Conservation (phyloP, 2,329 filamentous ascomycete genomes). For the Colletotrichum tabaci region DNA sequence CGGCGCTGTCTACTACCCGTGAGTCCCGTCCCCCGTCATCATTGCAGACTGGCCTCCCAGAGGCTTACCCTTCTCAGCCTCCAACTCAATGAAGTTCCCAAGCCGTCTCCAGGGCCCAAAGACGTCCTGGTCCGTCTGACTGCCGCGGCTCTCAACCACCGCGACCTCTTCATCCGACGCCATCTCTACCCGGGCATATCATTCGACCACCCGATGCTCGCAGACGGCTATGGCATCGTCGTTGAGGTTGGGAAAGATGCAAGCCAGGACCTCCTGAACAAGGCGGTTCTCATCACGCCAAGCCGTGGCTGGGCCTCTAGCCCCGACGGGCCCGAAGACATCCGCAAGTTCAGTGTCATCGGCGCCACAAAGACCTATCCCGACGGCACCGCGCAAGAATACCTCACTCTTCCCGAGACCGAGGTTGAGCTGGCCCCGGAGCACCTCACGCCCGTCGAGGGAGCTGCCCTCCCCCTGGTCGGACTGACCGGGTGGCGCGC, state of each 20-base stretch:
- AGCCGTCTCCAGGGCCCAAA: slow-evolving; percentile 73
- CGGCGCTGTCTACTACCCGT: slow-evolving; percentile 90
- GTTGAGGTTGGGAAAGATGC: slow-evolving; percentile 71
- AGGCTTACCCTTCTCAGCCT: slow-evolving; percentile 59
- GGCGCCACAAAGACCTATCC: slow-evolving; percentile 77
- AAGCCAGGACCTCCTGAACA: slow-evolving; percentile 63
- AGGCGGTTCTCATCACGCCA: slow-evolving; percentile 84
- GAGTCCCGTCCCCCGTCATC: slow-evolving; percentile 46
- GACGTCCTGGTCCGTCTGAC: slow-evolving; percentile 83
- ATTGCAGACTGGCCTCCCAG: no score
- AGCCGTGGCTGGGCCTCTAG: slow-evolving; percentile 82
- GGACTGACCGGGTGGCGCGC: slow-evolving; percentile 93
- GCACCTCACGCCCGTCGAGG: slow-evolving; percentile 81
- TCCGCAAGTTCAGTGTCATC: slow-evolving; percentile 71
- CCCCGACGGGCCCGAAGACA: slow-evolving; percentile 80
- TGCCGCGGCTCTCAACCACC: slow-evolving; percentile 91
- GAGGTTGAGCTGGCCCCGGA: slow-evolving; percentile 84
- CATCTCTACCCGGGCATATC: slow-evolving; percentile 90
- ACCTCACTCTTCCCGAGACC: slow-evolving; percentile 75
- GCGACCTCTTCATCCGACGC: slow-evolving; percentile 94
- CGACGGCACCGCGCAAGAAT: slow-evolving; percentile 82
- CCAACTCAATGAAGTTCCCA: slow-evolving; percentile 72
- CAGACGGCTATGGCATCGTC: slow-evolving; percentile 87
- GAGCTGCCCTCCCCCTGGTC: slow-evolving; percentile 86
- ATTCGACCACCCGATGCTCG: slow-evolving; percentile 83